Percentiles rank a stretch among this genome's conserved stretches.
These are phyloP conservation scores for Penicillium oxalicum DNA, from an alignment of 2,329 filamentous ascomycete species.

Conservation along the genomic window DNA sequence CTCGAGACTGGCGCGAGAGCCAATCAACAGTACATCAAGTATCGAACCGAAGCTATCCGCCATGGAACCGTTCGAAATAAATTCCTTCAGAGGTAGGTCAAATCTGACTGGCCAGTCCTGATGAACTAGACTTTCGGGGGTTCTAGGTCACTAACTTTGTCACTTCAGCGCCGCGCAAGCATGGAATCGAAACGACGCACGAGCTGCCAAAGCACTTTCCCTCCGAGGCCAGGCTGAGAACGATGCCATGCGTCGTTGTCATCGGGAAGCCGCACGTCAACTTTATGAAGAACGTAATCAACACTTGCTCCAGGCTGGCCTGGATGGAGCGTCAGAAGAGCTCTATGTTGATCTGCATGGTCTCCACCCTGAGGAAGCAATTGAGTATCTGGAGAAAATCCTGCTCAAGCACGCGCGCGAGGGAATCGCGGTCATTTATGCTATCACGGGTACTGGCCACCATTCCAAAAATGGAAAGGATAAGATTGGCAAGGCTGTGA, in stretches of 20 bases:
- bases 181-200: constrained; percentile 96
- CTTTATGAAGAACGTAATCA: constrained; percentile 93
- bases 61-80: constrained; percentile 95
- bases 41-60: constrained; percentile 91
- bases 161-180: constrained; percentile 77
- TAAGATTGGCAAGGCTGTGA: constrained; percentile 91
- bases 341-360: constrained; percentile 94
- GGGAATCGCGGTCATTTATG: constrained; percentile 70
- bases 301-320: constrained; percentile 44
- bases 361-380: constrained; percentile 96
- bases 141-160: not conserved
- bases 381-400: constrained; percentile 85
- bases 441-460: constrained; percentile 93
- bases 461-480: constrained; percentile 99
- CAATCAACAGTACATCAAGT: constrained; percentile 92
- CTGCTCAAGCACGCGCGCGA: constrained; percentile 74
- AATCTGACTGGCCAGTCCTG: not conserved
- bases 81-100: constrained; percentile 77
- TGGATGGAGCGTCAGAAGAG: constrained; percentile 54
- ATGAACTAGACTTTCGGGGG: not conserved
- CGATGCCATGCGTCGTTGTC: constrained; percentile 92
- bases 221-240: constrained; percentile 95
- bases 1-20: constrained; percentile 84
- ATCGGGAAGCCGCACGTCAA: constrained; percentile 84
- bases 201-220: constrained; percentile 89